A percentile compares a stretch with the other conserved stretches of the same genome.
phyloP scores from a whole-genome alignment of 116 monocot species.

The Iris pallida region DNA sequence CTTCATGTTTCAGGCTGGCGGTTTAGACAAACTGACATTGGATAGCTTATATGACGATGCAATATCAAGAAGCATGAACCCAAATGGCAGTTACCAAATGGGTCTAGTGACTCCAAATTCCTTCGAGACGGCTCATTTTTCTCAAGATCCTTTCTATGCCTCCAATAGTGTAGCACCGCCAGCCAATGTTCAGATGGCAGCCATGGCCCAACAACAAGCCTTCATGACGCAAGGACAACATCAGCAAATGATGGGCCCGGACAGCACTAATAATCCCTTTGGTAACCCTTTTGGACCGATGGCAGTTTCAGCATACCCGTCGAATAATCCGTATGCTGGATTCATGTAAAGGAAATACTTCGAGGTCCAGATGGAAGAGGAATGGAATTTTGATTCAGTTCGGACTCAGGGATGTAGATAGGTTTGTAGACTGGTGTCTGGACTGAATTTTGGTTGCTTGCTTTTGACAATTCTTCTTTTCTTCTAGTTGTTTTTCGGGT shows the following conservation, averaged over 20 bases:
- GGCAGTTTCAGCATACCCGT: conserved; percentile 5
- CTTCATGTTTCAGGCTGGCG: conserved; percentile 41
- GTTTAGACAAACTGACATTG: conserved; percentile 47
- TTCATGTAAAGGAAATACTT: conserved; percentile 15
- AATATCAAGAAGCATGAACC: conserved; percentile 23
- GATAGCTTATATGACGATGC: conserved; percentile 62
- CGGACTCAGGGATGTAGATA: background rate
- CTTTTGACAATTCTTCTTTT: too few species aligned
- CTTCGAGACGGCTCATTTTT: conserved; percentile 22
- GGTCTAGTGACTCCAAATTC: conserved; percentile 39
- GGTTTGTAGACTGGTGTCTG: too few species aligned
- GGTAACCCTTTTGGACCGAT: conserved; percentile 34
- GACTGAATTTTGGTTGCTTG: too few species aligned
- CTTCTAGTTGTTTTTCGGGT: too few species aligned
- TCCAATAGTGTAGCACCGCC: conserved; percentile 29
- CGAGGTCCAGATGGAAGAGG: background rate
- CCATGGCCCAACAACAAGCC: conserved; percentile 31
- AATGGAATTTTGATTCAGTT: background rate
- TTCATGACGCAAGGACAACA: conserved; percentile 22
- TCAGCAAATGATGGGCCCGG: conserved; percentile 19
- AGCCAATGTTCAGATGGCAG: conserved; percentile 39
- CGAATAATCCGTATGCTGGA: conserved; percentile 26
- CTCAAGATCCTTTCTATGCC: conserved; percentile 38
- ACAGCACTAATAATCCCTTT: conserved; percentile 25
- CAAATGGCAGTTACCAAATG: conserved; percentile 22